Evolutionary conservation across 2,329 filamentous ascomycete species (phyloP).

Genomic region (Xylariomycetidae sp.): DNA sequence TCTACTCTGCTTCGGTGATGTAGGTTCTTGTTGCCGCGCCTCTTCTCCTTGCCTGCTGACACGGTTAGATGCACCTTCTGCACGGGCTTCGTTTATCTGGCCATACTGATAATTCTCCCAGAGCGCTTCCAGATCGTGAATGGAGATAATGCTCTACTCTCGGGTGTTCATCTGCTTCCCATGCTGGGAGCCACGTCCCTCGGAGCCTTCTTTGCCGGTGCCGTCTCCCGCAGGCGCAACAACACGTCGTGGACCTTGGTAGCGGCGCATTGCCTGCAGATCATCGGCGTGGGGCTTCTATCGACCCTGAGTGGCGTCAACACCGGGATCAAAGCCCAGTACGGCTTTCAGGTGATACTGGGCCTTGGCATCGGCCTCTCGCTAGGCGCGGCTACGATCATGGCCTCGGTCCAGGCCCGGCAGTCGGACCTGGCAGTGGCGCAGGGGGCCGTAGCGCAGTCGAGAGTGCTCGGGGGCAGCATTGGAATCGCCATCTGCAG

Average conservation of each 20-base stretch:
- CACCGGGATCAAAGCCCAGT: constrained; percentile 35
- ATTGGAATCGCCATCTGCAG: constrained; percentile 53
- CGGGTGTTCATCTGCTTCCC: constrained; percentile 52
- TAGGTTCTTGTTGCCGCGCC: constrained; percentile 24
- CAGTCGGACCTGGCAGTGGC: constrained; percentile 48
- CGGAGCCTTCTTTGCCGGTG: constrained; percentile 50
- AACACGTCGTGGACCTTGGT: constrained; percentile 47
- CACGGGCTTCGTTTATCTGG: constrained; percentile 51
- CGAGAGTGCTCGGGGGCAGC: constrained; percentile 53
- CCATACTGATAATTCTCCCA: constrained; percentile 52
- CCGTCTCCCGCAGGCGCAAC: constrained; percentile 47
- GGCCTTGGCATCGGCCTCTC: constrained; percentile 54
- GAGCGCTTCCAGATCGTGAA: constrained; percentile 57
- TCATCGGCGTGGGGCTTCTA: constrained; percentile 46
- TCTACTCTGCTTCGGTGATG: constrained; percentile 46
- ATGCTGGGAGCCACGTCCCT: constrained; percentile 51
- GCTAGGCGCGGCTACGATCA: constrained; percentile 51
- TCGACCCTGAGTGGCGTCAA: constrained; percentile 33
- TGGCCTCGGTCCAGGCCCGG: constrained; percentile 47
- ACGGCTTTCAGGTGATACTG: constrained; percentile 50
- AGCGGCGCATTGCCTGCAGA: constrained; percentile 42
- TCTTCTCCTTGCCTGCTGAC: constrained; percentile 2
- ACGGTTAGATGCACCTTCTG: constrained; percentile 46
- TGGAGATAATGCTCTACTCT: constrained; percentile 43
- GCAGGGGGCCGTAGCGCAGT: constrained; percentile 54